Base-by-base conservation (phyloP, 495 filamentous ascomycete genomes). In the Trichoderma erinaceum region DNA sequence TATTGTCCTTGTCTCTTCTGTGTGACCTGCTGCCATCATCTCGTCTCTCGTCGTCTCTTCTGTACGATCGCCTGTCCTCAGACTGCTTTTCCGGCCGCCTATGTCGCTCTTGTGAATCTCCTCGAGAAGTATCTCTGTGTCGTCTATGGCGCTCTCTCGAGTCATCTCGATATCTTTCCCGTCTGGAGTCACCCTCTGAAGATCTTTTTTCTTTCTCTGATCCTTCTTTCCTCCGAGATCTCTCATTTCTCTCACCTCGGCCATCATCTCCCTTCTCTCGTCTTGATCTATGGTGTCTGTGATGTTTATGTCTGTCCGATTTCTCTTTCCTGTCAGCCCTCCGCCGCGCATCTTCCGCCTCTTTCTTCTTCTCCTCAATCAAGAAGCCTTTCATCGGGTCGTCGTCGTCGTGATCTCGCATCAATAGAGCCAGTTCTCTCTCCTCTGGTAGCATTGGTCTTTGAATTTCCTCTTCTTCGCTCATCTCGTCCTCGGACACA, bases 301-400 rank as follows among this genome's bases (percentile, higher is more conserved):
- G 87, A 27, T 85, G 85, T 25, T 82, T 81, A 73, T 89, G 84
- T 56, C 83, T 83, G 64, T 71, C 74, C 12, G 74, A 78, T 70
- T 71, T 76, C 66, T 79, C 78, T 61, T 73, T 72, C 61, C 65
- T 79, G 68, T 81, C 80, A 67, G 84, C 77, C 70, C 78, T 86
- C 69, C 83, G 81, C 71, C 91, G 73, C 0, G 92, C 93, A 64
- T 79, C 83, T 43, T 88, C 86, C 43, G 96, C 86, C 75, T 97
- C 92, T 70, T 92, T 90, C 73, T 89, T 91, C 84, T 97, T 97
- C 79, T 95, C 89, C 58, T 92, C 81, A 29, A 97, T 84, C 64
- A 97, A 76, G 74, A 90, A 96, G 65, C 87, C 86, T 78, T 97
- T 98, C 95, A 98, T 97, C 2, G 95, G 94, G 78, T 99, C 94